Base-by-base conservation (phyloP, 371 early-diverging fungal species). In the Rhizopus delemar region DNA sequence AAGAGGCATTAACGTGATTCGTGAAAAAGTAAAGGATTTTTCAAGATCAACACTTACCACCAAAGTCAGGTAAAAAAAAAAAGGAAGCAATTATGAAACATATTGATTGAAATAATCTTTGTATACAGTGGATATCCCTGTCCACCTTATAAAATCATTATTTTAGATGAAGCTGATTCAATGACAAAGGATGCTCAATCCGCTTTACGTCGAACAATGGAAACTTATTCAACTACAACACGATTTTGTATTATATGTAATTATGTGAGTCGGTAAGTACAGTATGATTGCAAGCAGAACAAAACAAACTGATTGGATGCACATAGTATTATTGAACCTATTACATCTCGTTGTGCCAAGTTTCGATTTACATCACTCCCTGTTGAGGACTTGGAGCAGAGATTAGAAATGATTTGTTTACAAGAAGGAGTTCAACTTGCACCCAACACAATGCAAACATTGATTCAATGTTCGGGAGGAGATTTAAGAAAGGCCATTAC, bases 161-260 rank as follows among this genome's bases (percentile, higher is more conserved):
- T 99, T 66, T 83, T 99, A 58, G 99, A 99, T 71, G 99, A 99
- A 80, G 99, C 98, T 0, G 99, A 99, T 81, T 93, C 95, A 6
- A 94, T 99, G 97, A 99, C 99, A 1, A 75, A 78, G 3, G 99
- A 99, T 74, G 99, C 99, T 0, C 99, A 99, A 71, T 87, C 95
- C 13, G 99, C 99, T 8, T 82, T 99, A 53, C 84, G 99, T 56
- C 81, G 99, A 54, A 97, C 94, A n/a, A 99, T 99, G 90, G 99
- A 99, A 75, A 90, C 91, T 3, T 97, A 94, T 74, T 93, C 96
- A 46, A 90, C 91, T 52, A 88, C 91, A 12, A 98, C 99, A 0
- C 87, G 99, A 35, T 99, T 99, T 76, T 98, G 99, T 69, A 73
- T 99, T 28, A 94, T 99, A 41, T 98, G 99, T 76, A 99, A 99